Evolutionary conservation across 352 stramenopile genomes (phyloP), one percentile per base, ranked within the genome.

Genomic region (Globisporangium cystogenes): DNA sequence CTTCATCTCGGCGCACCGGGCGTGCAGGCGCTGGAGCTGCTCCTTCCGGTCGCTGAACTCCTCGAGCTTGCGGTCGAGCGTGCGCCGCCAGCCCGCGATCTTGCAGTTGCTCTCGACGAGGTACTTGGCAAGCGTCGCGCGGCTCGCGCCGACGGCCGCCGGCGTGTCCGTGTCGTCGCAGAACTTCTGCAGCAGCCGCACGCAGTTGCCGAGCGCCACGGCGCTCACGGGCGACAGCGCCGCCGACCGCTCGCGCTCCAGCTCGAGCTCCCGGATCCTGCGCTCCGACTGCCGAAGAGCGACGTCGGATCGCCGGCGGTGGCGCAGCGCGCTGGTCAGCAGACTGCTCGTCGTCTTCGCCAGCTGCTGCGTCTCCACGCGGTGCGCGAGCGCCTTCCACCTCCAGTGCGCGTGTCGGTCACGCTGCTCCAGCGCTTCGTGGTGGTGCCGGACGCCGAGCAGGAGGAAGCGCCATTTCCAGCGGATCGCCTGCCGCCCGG

Each of bases 51-150:
- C 59, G 5, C 53, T 53, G 37, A 82, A 76, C 55, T 85, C 69
- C 1, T 57, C 29, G 24, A 78, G 61, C 51, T 72, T 82, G 18
- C 64, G 64, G 47, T 83, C 70, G 18, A 83, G 65, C 2, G 64
- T 56, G 6, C 68, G 55, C 60, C 70, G 70, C 76, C 74, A 85
- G 21, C 64, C 52, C 1, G 60, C 62, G 16, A 83, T 57, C 37
- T 84, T 79, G 26, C 64, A 62, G 41, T 72, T 81, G 7, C 74
- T 82, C 42, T 78, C 67, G 8, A 71, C 44, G 24, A 76, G 57
- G 37, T 75, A 77, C n/a, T 41, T 56, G 1, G 56, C 35, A 18
- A 73, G 55, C 7, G 44, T 51, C 8, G 39, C 27, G 11, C 40
- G 40, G 29, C 55, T 62, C 23, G 55, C 42, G 18, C 49, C 55